Conservation (phyloP, 2,329 filamentous ascomycete species). For the Sporothrix inflata region DNA sequence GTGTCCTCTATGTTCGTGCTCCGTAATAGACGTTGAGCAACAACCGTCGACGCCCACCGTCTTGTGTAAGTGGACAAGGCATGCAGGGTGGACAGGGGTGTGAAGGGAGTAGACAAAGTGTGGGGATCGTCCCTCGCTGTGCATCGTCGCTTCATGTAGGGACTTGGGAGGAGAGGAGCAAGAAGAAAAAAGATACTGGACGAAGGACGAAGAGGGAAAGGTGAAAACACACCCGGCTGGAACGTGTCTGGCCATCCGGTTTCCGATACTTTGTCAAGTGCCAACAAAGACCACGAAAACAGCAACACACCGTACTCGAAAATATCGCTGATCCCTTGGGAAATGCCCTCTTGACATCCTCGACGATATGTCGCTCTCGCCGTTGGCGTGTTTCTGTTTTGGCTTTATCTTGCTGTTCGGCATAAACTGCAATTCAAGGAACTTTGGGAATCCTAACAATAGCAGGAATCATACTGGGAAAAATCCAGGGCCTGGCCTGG, state of each 20-base stretch:
- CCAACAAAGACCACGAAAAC: not conserved
- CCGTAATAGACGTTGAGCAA: constrained; percentile 2
- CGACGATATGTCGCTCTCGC: constrained; percentile 8
- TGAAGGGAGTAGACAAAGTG: constrained; percentile 7
- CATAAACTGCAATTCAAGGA: constrained; percentile 12
- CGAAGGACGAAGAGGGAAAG: not conserved
- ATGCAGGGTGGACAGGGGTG: constrained; percentile 19
- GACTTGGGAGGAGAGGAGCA: not conserved
- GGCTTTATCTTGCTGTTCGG: not conserved
- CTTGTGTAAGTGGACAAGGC: constrained; percentile 10
- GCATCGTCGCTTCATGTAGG: constrained; percentile 17
- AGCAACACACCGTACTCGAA: not conserved
- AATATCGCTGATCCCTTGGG: not conserved
- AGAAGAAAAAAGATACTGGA: not conserved
- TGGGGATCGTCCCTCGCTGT: constrained; percentile 11
- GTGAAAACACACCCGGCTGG: not conserved
- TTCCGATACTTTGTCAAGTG: not conserved
- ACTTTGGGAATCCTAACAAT: not conserved
- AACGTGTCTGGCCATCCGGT: not conserved
- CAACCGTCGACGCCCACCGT: not conserved
- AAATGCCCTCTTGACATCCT: not conserved
- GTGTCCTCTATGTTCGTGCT: not conserved
- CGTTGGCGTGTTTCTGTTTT: not conserved
- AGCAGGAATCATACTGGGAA: not conserved
- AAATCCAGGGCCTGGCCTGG: not conserved